Evolutionary conservation across 2,329 filamentous ascomycete species (phyloP), one percentile per base, ranked within the genome.

Genomic region (Penicillium sp.): DNA sequence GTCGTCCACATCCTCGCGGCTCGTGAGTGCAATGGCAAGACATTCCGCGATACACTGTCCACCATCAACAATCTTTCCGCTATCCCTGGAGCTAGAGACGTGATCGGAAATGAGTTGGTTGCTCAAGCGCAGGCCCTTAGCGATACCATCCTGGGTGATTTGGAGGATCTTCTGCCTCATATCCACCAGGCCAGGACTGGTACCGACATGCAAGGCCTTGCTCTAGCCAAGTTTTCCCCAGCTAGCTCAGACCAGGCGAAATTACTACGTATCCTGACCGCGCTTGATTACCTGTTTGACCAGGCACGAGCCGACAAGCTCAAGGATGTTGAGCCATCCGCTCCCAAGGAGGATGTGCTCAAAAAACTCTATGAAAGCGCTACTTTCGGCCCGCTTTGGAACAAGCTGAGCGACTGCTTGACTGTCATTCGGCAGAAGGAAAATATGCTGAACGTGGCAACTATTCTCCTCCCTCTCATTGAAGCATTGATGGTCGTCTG

Each of bases 401-500:
- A 87, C 61, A 95, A 92, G 74, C 80, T 99, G 45, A 96, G 94
- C 71, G 86, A 89, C 37, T 97, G 93, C 70, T 80, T 99, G 52
- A 86, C 84, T 54, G 88, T 90, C 9, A 97, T 99, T 64, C 89
- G 91, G 49, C 85, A 95, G 72, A 89, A 92, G 54, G 92, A 96
- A 70, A 95, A 91, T 70, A 94, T 97, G 87, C 85, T 97, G 68
- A 97, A 96, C 67, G 92, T 99, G 54, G 95, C 94, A 31, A 97
- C 93, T 0, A 97, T 97, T 60, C 82, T 99, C 27, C 80, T 97
- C 35, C 94, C 94, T 31, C 79, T 99, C 31, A 97, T 99, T 58
- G 94, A 99, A 74, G 91, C 92, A 6, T 80, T 99, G 58, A 99
- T 99, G 94, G 94, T 99, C 50, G 92, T 99, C 29, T 99, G 95